Evolutionary conservation across 2,329 filamentous ascomycete species (phyloP), one percentile per base, ranked within the genome.

Genomic region (Fusarium agapanthi): DNA sequence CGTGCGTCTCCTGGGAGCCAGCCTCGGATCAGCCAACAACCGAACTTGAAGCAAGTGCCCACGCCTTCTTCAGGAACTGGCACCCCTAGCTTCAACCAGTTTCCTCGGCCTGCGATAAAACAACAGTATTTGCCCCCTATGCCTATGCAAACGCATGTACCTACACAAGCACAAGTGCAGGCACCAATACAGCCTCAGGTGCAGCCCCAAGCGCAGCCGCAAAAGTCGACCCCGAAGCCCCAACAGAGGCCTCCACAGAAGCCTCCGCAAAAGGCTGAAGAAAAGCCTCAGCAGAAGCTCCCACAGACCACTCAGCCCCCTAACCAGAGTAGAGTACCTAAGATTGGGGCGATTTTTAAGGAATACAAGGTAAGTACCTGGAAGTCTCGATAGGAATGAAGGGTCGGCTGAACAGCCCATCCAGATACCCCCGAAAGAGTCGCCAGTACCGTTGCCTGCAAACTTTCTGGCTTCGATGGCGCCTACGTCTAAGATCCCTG

Each of bases 381-480:
- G 69, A 73, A 75, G 41, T 70, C 73, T 54, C 51, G 74, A 67
- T 66, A 74, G 60, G 45, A 74, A 62, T 72, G 61, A 60, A 65
- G 74, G 75, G 56, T 76, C 75, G 71, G 77, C 77, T 76, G 80
- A 81, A 69, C 72, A 75, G 71, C 71, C 71, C 61, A 73, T 73
- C 47, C 72, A 80, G 79, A 73, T 79, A 69, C 82, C 82, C 28
- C 72, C 79, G 20, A 85, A 84, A 72, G 78, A 85, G 61, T 84
- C 84, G 3, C 84, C 84, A 6, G 84, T 86, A 10, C 84, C 84
- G 16, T 71, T 86, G 15, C 84, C 84, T 3, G 81, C 83, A 10
- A 83, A 84, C 60, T 84, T 83, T 57, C 71, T 84, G 53, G 82
- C 83, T n/a, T 81, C 83, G 14, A 83, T 84, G 76, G 79, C 75